Conservation (phyloP, 2,329 filamentous ascomycete species). For the Hansfordia pulvinata region DNA sequence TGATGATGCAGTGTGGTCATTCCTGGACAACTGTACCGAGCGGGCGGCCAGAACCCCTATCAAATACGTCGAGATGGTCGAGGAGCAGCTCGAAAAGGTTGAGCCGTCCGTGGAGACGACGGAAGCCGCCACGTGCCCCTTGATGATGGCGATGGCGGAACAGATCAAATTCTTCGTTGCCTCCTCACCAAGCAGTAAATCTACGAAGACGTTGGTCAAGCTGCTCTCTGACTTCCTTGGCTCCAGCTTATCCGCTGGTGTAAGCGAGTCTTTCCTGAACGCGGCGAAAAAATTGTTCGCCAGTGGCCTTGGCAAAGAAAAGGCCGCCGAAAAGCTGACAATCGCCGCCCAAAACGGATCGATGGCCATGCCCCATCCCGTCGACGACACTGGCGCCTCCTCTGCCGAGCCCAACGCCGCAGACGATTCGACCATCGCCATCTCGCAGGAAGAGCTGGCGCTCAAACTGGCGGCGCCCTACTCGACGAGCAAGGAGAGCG, state of each 20-base stretch:
- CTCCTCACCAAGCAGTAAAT: conserved; percentile 25
- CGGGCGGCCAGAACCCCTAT: conserved; percentile 64
- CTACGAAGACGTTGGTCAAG: conserved; percentile 32
- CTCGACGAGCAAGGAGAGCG: conserved; percentile 31
- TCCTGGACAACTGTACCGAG: conserved; percentile 71
- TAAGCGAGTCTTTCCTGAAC: conserved; percentile 30
- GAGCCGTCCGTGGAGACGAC: conserved; percentile 12
- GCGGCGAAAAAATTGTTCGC: conserved; percentile 27
- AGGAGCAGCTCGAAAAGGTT: conserved; percentile 19
- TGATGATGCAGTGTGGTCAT: conserved; percentile 40
- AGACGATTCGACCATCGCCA: conserved; percentile 4
- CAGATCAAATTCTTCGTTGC: conserved; percentile 61
- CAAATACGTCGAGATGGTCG: conserved; percentile 64
- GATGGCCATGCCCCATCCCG: too few species aligned
- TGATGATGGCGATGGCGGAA: conserved; percentile 59
- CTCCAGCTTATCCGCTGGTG: conserved; percentile 34
- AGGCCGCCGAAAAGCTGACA: conserved; percentile 17
- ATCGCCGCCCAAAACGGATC: conserved; percentile 7
- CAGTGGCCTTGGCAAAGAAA: conserved; percentile 19
- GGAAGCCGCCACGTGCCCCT: conserved; percentile 36
- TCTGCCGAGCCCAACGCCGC: not conserved
- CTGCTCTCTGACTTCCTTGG: conserved; percentile 47
- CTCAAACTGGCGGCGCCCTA: conserved; percentile 37
- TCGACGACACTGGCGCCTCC: conserved; percentile 1
- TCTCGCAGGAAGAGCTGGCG: conserved; percentile 30